Percentiles rank a stretch among this genome's conserved stretches.
phyloP scores from a whole-genome alignment of 2,329 filamentous ascomycete species.

The Sclerotinia spermophila region DNA sequence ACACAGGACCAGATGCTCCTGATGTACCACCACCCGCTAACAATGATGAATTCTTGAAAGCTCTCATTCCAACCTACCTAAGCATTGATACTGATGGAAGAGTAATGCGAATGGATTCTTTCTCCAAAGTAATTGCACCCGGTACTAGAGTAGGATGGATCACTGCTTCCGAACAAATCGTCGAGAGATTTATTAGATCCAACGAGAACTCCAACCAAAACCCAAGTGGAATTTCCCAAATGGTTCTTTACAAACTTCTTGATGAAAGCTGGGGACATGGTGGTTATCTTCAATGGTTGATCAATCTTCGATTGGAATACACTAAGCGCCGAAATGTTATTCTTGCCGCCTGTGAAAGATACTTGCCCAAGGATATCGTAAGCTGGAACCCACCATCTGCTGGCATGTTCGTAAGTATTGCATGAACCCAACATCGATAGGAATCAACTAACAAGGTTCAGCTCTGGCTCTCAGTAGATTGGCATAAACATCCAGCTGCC shows the following conservation, averaged over 20 bases:
- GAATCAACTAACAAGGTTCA: conserved; percentile 33
- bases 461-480: conserved; percentile 72
- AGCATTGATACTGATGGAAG: conserved; percentile 82
- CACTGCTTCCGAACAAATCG: conserved; percentile 77
- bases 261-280: conserved; percentile 93
- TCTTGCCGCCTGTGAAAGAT: conserved; percentile 73
- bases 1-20: conserved; percentile 38
- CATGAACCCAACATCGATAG: no score
- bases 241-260: conserved; percentile 81
- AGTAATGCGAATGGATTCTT: conserved; percentile 86
- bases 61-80: conserved; percentile 70
- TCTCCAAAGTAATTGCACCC: conserved; percentile 86
- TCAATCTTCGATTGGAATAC: conserved; percentile 76
- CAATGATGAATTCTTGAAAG: conserved; percentile 69
- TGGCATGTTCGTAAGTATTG: conserved; percentile 65
- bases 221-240: conserved; percentile 78
- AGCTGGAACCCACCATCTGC: conserved; percentile 76
- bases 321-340: conserved; percentile 74
- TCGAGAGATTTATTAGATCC: conserved; percentile 66
- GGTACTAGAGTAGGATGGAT: conserved; percentile 85
- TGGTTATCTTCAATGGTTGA: conserved; percentile 86
- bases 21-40: conserved; percentile 47
- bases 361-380: conserved; percentile 70
- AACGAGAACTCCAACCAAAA: conserved; percentile 82
- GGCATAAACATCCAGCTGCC: conserved; percentile 60